Conservation (phyloP, 495 filamentous ascomycete species). For the Penicillium pulvis region DNA sequence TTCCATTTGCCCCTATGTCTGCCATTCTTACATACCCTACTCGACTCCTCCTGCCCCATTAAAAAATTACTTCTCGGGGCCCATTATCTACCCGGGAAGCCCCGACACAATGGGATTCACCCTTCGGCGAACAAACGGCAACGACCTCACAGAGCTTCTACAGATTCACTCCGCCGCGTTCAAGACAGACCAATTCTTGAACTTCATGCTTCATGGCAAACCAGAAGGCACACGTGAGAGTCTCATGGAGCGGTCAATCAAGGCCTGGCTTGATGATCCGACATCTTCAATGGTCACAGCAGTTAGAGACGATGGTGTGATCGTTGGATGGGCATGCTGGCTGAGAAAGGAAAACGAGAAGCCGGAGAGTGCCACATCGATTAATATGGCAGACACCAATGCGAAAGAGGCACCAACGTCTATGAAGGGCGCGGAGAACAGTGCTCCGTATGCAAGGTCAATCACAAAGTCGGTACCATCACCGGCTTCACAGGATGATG, state of each 20-base stretch:
- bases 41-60: no score
- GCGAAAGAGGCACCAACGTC: background rate
- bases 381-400: background rate
- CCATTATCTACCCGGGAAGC: no score
- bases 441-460: background rate
- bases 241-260: background rate
- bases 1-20: background rate
- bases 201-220: slow-evolving; percentile 1
- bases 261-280: background rate
- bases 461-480: background rate
- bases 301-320: background rate
- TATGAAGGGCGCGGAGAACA: background rate
- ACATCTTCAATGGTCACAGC: background rate
- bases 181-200: slow-evolving; percentile 1
- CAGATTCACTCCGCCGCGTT: background rate
- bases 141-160: background rate
- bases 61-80: no score
- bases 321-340: slow-evolving; percentile 2
- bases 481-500: background rate
- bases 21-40: no score
- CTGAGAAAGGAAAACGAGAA: background rate
- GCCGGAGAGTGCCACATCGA: background rate
- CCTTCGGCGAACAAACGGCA: background rate
- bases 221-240: background rate
- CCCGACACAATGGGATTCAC: background rate